These are phyloP conservation scores for Neurospora discreta DNA, from an alignment of 495 filamentous ascomycete genomes.

Conservation along the genomic window DNA sequence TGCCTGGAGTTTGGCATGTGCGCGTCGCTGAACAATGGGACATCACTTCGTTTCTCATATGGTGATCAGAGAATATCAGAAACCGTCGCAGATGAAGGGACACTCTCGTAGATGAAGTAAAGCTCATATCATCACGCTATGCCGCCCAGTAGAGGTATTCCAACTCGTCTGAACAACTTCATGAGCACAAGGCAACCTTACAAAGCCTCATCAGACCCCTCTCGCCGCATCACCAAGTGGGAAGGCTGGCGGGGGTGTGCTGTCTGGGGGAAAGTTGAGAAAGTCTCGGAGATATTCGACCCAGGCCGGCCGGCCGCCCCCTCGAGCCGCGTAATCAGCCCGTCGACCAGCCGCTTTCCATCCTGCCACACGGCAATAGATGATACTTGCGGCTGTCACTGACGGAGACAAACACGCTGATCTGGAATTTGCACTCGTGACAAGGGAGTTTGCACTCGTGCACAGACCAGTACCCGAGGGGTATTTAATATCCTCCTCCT, in stretches of 20 bases:
- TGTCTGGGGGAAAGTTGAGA: neutral
- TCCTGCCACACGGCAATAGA: neutral
- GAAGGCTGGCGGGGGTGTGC: neutral
- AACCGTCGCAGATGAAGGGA: neutral
- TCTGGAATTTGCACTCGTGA: neutral
- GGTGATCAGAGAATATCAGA: neutral
- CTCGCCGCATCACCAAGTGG: neutral
- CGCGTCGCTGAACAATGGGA: neutral
- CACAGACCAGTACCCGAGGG: slow-evolving; percentile 1
- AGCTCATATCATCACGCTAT: neutral
- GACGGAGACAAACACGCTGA: neutral
- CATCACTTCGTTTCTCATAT: neutral
- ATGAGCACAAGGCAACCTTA: neutral
- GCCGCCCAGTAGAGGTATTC: neutral
- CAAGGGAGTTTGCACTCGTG: slow-evolving; percentile 1
- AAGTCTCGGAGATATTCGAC: neutral
- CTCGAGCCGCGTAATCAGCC: neutral
- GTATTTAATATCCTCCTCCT: neutral
- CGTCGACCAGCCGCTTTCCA: neutral
- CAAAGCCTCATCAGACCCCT: neutral
- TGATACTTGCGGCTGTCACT: neutral
- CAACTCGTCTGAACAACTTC: neutral
- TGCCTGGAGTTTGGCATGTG: neutral
- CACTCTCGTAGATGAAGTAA: neutral
- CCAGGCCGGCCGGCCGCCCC: neutral